Evolutionary conservation across 768 basidiomycete genomes (phyloP).

Genomic region (Tephrocybe sp.): DNA sequence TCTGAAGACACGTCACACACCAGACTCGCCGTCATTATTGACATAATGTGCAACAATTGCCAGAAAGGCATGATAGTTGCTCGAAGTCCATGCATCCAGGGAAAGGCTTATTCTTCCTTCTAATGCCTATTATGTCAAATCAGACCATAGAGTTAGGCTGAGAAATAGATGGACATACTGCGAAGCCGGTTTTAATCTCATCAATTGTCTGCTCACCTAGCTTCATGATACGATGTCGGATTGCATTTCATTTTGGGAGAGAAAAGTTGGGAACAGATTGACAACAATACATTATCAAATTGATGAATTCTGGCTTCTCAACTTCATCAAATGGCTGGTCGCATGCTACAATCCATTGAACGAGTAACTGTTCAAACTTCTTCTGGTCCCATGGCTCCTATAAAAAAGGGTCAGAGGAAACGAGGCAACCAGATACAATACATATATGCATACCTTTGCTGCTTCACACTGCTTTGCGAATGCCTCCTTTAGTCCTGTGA

Average conservation of each 20-base stretch:
- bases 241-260: background rate
- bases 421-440: no score
- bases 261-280: background rate
- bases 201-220: background rate
- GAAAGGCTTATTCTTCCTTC: no score
- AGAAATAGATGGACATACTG: background rate
- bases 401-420: no score
- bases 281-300: background rate
- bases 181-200: background rate
- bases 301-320: background rate
- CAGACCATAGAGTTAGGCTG: no score
- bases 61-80: no score
- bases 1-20: no score
- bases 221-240: background rate
- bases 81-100: no score
- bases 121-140: no score
- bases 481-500: background rate
- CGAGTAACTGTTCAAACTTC: background rate
- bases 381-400: background rate
- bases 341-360: background rate
- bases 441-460: no score
- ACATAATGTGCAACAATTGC: no score
- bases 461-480: background rate
- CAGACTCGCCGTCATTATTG: no score
- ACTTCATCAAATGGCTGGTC: background rate